A percentile compares a stretch with the other conserved stretches of the same genome.
These are phyloP conservation scores for Ulota crispa DNA, from an alignment of 225 moss, liverwort and hornwort species.

Conservation along the genomic window DNA sequence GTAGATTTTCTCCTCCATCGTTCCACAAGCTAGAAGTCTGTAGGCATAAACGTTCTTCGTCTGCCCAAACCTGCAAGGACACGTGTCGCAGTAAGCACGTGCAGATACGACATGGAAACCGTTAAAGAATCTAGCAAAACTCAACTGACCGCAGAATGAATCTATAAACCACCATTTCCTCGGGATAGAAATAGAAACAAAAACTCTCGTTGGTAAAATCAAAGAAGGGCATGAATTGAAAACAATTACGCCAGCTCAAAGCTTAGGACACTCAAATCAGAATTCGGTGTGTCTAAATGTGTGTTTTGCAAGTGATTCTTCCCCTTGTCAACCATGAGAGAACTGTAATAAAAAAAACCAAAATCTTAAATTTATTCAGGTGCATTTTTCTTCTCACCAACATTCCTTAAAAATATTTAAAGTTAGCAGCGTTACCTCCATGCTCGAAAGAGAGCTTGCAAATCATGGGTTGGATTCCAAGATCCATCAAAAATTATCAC, in stretches of 20 bases:
- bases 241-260: neutral
- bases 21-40: constrained; percentile 89
- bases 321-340: neutral
- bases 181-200: neutral
- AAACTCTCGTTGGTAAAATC: neutral
- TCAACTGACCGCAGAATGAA: neutral
- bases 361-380: neutral
- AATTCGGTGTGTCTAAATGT: neutral
- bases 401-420: constrained; percentile 3
- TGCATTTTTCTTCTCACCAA: neutral
- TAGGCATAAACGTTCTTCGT: constrained; percentile 89
- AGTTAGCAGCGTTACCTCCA: constrained; percentile 71
- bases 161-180: neutral
- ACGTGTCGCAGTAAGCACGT: constrained; percentile 15
- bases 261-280: neutral
- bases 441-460: constrained; percentile 94
- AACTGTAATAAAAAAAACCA: neutral
- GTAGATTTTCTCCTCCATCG: constrained; percentile 99
- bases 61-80: constrained; percentile 81
- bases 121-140: neutral
- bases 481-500: constrained; percentile 97
- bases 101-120: constrained; percentile 10
- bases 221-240: constrained; percentile 3
- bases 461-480: constrained; percentile 98
- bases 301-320: neutral